These are phyloP conservation scores for Pulveroboletus sp. DNA, from an alignment of 768 basidiomycete genomes.

Conservation along the genomic window DNA sequence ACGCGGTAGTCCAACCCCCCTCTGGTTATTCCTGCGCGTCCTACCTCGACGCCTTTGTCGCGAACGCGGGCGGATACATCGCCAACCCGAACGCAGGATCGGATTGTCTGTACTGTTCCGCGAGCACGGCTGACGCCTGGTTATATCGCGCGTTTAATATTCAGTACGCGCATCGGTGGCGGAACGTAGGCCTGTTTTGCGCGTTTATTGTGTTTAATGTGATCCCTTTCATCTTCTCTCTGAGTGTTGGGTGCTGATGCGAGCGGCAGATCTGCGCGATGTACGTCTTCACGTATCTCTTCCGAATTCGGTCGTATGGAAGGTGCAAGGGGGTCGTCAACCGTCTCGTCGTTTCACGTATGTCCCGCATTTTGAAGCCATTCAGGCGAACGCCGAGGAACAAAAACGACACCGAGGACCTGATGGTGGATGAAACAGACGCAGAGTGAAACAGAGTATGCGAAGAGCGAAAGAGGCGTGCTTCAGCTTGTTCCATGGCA, in stretches of 20 bases:
- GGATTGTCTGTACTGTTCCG: conserved; percentile 54
- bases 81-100: conserved; percentile 35
- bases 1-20: conserved; percentile 51
- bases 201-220: conserved; percentile 45
- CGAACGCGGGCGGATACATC: conserved; percentile 46
- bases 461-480: too few species aligned
- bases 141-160: conserved; percentile 50
- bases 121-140: conserved; percentile 57
- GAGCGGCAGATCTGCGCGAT: conserved; percentile 39
- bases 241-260: too few species aligned
- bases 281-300: conserved; percentile 55
- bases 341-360: not conserved
- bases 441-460: too few species aligned
- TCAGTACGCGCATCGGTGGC: conserved; percentile 49
- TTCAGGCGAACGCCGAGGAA: not conserved
- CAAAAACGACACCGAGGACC: not conserved
- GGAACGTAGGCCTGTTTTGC: conserved; percentile 46
- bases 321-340: conserved; percentile 1
- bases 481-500: too few species aligned
- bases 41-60: conserved; percentile 45
- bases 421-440: not conserved
- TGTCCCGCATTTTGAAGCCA: not conserved
- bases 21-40: conserved; percentile 43
- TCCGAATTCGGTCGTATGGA: conserved; percentile 41
- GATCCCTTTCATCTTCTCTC: conserved; percentile 12